These are phyloP conservation scores for Petrea volubilis DNA, from an alignment of 257 asterid species.

Conservation along the genomic window DNA sequence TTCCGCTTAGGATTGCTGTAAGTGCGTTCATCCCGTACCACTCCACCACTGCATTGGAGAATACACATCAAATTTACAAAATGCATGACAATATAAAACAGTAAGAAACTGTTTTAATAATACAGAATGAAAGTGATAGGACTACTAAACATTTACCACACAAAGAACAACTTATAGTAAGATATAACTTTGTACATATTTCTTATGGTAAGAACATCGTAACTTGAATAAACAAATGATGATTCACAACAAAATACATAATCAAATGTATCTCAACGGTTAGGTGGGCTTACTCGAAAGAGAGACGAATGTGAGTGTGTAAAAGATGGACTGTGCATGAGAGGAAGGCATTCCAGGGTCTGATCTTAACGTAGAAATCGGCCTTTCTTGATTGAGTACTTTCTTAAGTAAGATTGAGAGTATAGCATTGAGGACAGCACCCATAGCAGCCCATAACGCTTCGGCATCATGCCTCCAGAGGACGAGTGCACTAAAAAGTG, in stretches of 20 bases:
- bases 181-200: neutral
- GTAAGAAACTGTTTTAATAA: neutral
- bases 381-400: constrained; percentile 73
- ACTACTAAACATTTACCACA: too few species aligned
- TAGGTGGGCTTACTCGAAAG: constrained; percentile 47
- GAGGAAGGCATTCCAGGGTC: constrained; percentile 98
- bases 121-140: neutral
- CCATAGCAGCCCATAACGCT: constrained; percentile 68
- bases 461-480: constrained; percentile 77
- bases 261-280: neutral
- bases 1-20: constrained; percentile 42
- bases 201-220: neutral
- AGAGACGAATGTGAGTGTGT: constrained; percentile 37
- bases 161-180: neutral
- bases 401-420: constrained; percentile 54
- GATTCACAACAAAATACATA: neutral
- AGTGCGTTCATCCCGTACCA: constrained; percentile 52
- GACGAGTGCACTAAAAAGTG: constrained; percentile 33
- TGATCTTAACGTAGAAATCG: constrained; percentile 56
- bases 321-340: constrained; percentile 75
- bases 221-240: constrained; percentile 4
- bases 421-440: constrained; percentile 51
- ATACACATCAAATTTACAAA: constrained; percentile 4
- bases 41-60: constrained; percentile 54
- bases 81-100: neutral